Evolutionary conservation across 2,329 filamentous ascomycete genomes (phyloP).

Genomic region (Bipolaris bicolor): DNA sequence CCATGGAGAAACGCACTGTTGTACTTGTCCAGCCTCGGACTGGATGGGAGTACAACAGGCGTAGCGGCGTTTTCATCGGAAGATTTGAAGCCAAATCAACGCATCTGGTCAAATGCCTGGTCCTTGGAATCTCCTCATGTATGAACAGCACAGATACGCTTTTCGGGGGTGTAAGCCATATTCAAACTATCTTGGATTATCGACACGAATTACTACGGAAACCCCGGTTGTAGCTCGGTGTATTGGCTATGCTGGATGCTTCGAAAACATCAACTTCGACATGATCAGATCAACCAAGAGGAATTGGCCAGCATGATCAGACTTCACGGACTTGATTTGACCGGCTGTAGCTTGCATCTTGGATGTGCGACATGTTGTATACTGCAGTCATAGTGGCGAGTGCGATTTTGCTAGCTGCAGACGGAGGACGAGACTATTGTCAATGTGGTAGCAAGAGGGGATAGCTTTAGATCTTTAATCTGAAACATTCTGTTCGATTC

Average conservation of each 20-base stretch:
- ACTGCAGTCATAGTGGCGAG: constrained; percentile 47
- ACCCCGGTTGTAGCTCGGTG: constrained; percentile 51
- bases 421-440: constrained; percentile 22
- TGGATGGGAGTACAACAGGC: constrained; percentile 42
- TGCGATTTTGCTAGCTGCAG: constrained; percentile 32
- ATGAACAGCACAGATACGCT: neutral
- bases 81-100: constrained; percentile 32
- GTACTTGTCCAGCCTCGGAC: constrained; percentile 27
- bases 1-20: constrained; percentile 40
- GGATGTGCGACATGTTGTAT: constrained; percentile 47
- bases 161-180: neutral
- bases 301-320: constrained; percentile 52
- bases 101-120: constrained; percentile 27
- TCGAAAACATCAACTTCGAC: constrained; percentile 46
- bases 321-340: constrained; percentile 46
- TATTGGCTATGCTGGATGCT: constrained; percentile 50
- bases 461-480: neutral
- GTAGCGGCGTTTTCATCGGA: constrained; percentile 39
- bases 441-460: neutral
- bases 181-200: constrained; percentile 49
- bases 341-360: constrained; percentile 52
- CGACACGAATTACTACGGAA: constrained; percentile 50
- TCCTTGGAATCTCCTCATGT: constrained; percentile 20
- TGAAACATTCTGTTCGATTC: neutral
- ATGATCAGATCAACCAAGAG: constrained; percentile 56